phyloP scores from a whole-genome alignment of 805 yeast species.

The Candida dajiaensis region DNA sequence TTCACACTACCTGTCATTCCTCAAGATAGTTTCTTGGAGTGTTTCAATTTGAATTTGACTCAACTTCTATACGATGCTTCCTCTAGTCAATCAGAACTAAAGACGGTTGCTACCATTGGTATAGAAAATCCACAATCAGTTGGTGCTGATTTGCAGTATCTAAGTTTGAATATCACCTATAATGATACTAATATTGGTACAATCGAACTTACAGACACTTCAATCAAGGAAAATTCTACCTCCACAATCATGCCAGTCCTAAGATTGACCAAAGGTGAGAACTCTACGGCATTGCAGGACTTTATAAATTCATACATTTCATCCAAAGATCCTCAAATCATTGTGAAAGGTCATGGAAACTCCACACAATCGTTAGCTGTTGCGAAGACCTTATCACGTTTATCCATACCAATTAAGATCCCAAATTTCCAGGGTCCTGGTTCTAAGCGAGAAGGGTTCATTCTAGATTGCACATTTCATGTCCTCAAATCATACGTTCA shows the following conservation, averaged over 20 bases:
- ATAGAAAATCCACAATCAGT: constrained; percentile 30
- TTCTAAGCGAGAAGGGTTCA: constrained; percentile 30
- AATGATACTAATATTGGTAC: constrained; percentile 32
- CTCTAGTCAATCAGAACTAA: constrained; percentile 22
- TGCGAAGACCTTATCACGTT: constrained; percentile 20
- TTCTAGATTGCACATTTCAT: constrained; percentile 47
- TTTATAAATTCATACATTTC: constrained; percentile 35
- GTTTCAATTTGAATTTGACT: constrained; percentile 4
- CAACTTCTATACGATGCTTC: constrained; percentile 22
- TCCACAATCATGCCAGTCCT: constrained; percentile 12
- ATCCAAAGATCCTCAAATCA: constrained; percentile 29
- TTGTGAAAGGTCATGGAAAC: constrained; percentile 24
- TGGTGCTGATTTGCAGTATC: constrained; percentile 20
- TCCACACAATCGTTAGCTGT: constrained; percentile 18
- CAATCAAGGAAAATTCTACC: constrained; percentile 14
- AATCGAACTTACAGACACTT: constrained; percentile 21
- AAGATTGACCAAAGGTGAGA: constrained; percentile 12
- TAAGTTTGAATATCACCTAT: constrained; percentile 25
- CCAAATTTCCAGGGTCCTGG: constrained; percentile 22
- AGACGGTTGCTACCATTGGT: constrained; percentile 27
- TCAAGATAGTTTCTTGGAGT: not conserved
- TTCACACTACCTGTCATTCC: constrained; percentile 3
- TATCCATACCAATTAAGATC: constrained; percentile 24
- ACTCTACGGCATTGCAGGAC: constrained; percentile 22
- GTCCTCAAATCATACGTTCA: constrained; percentile 49